Evolutionary conservation across 2,329 filamentous ascomycete species (phyloP).

Genomic region (Cladobotryum mycophilum): DNA sequence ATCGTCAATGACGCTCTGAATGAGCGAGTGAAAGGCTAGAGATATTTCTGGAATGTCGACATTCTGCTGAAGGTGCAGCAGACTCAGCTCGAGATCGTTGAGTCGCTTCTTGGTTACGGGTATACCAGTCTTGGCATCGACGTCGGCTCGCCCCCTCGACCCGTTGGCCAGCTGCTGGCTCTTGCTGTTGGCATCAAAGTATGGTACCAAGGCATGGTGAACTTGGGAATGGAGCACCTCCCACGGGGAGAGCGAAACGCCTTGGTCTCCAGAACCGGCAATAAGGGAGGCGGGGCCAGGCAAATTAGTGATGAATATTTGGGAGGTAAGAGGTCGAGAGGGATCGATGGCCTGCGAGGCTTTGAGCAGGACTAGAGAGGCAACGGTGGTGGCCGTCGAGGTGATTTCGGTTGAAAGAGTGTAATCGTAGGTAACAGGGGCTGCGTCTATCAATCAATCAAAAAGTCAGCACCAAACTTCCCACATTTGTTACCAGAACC

Average conservation of each 20-base stretch:
- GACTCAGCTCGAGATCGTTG: conserved; percentile 83
- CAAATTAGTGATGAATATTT: conserved; percentile 89
- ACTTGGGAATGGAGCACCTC: conserved; percentile 89
- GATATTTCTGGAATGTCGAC: conserved; percentile 93
- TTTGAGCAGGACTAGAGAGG: conserved; percentile 86
- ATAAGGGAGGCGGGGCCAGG: conserved; percentile 71
- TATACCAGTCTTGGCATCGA: conserved; percentile 88
- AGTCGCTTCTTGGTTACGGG: conserved; percentile 97
- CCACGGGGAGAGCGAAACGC: conserved; percentile 71
- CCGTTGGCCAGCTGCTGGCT: conserved; percentile 62
- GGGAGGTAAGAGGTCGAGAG: conserved; percentile 71
- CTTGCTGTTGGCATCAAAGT: conserved; percentile 95
- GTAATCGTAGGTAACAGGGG: conserved; percentile 60
- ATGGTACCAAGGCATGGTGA: conserved; percentile 85
- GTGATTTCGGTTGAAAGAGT: conserved; percentile 76
- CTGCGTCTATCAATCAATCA: conserved; percentile 21
- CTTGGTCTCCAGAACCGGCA: conserved; percentile 61
- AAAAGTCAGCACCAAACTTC: neutral
- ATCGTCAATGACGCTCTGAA: conserved; percentile 78
- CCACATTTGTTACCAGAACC: neutral
- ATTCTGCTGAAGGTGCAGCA: conserved; percentile 92
- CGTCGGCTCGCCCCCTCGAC: conserved; percentile 68
- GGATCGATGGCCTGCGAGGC: conserved; percentile 82
- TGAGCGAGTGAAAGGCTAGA: conserved; percentile 79
- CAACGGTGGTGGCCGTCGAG: conserved; percentile 70